Base-by-base conservation (phyloP, 768 basidiomycete species). In the Auriscalpium vulgare region DNA sequence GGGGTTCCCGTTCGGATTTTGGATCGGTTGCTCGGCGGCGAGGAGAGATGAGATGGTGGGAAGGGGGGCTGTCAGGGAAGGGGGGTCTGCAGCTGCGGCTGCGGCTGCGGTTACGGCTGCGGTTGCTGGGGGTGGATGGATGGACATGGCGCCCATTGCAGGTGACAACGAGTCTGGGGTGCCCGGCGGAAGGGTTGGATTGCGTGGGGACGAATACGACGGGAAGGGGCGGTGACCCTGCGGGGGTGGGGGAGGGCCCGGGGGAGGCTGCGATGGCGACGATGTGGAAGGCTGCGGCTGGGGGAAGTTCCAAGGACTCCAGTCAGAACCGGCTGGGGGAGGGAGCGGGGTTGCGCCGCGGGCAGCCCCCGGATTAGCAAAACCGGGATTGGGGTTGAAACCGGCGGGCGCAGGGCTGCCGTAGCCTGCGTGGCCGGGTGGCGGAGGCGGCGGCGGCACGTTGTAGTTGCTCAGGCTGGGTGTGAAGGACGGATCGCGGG, bases 11-110 rank as follows among this genome's bases (percentile, higher is more conserved):
- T 65, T 65, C 1, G 84, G 78, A 2, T 75, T 69, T 53, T 85
- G 83, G 21, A 88, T 71, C 11, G 78, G 68, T 4, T 72, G 67
- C 0, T 81, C 65, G 1, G 80, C 81, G 0, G 77, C 73, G 5
- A 77, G 65, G 23, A 93, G 81, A 0, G 79, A 75, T 16, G 81
- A 65, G 44, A 87, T 68, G n/a, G 80, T 77, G 1, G 91, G 89
- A 0, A 91, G 72, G 4, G 87, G 78, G 0, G 82, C 82, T 0
- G 87, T 87, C 8, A 91, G 76, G 0, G 79, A 75, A 2, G 83
- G 78, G 1, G 69, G 67, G 9, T 63, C 61, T 10, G 62, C 63
- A 8, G 56, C 57, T 0, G 56, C 62, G 23, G 64, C 62, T 19
- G 63, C 56, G 3, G 54, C 56, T 5, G 60, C 17, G 4, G 69